Evolutionary conservation across 176 grass and related monocot genomes (phyloP), one percentile per base, ranked within the genome.

Genomic region (Urochloa ruziziensis): DNA sequence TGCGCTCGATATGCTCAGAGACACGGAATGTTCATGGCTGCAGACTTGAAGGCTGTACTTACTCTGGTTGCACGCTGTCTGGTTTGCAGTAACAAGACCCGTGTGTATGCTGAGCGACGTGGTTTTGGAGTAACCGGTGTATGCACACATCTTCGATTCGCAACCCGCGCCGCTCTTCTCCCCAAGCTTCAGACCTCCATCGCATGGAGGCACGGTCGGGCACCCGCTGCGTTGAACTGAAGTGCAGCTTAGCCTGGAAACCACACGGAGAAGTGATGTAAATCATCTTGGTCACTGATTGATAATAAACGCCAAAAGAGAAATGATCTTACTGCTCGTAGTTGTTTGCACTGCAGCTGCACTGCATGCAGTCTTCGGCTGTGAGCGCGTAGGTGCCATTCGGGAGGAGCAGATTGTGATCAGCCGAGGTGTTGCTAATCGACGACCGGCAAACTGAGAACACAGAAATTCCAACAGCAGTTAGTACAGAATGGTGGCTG

Each of bases 371-470:
- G 62, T 67, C 60, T 1, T 28, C 9, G 27, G 88, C 90, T 1
- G 92, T 97, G 73, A 78, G 16, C 32, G 74, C 74, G 44, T 91
- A 93, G 36, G 80, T 88, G 68, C 58, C 88, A 23, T 65, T 79
- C 0, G 92, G 73, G 51, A 94, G 13, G 58, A 49, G 86, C 48
- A 94, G 82, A 16, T 80, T 61, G 67, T 86, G 23, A 78, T 97
- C 92, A 29, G 44, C 19, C 10, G 86, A 93, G 13, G 32, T 74
- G 35, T 34, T 81, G 51, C 36, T 73, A 80, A 95, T 90, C 19
- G 92, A 86, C 33, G 95, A 98, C 11, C 39, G 27, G 79, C 92
- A 98, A 72, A 82, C 93, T 93, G 86, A 3, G n/a, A 14, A 19
- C n/a, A 86, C 9, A 56, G 9, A 47, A 58, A 66, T 77, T 78